phyloP scores from a whole-genome alignment of 1,284 basidiomycete genomes.

The Trichosporon sp. region DNA sequence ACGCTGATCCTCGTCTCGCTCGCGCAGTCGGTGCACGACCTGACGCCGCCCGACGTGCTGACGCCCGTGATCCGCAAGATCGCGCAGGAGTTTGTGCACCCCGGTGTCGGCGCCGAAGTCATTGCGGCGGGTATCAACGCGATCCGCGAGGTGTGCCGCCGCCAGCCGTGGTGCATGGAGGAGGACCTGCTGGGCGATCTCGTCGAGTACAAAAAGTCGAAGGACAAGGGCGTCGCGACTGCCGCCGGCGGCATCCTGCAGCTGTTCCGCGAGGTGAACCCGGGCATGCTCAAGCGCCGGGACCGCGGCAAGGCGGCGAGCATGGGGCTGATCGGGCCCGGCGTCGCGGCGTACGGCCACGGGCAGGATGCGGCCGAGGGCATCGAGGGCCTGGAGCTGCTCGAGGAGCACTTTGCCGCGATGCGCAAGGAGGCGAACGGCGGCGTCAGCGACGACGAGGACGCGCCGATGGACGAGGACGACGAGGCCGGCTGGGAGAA shows the following conservation, averaged over 20 bases:
- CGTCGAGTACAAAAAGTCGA: conserved; percentile 89
- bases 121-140: conserved; percentile 94
- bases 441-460: conserved; percentile 53
- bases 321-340: conserved; percentile 63
- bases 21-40: conserved; percentile 91
- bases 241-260: conserved; percentile 82
- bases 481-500: conserved; percentile 77
- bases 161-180: conserved; percentile 93
- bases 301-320: conserved; percentile 87
- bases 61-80: conserved; percentile 87
- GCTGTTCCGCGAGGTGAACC: conserved; percentile 95
- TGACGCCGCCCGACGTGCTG: conserved; percentile 90
- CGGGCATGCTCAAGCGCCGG: conserved; percentile 79
- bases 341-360: conserved; percentile 77
- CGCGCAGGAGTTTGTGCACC: conserved; percentile 94
- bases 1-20: conserved; percentile 92
- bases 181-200: conserved; percentile 88
- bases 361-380: conserved; percentile 63
- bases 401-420: conserved; percentile 77
- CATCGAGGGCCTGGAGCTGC: conserved; percentile 86
- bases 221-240: conserved; percentile 87
- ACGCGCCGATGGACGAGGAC: conserved; percentile 49
- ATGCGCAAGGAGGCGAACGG: conserved; percentile 62
- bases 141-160: conserved; percentile 83
- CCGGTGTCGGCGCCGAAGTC: conserved; percentile 92